Evolutionary conservation across 495 filamentous ascomycete species (phyloP).

Genomic region (Xylaria palmicola): DNA sequence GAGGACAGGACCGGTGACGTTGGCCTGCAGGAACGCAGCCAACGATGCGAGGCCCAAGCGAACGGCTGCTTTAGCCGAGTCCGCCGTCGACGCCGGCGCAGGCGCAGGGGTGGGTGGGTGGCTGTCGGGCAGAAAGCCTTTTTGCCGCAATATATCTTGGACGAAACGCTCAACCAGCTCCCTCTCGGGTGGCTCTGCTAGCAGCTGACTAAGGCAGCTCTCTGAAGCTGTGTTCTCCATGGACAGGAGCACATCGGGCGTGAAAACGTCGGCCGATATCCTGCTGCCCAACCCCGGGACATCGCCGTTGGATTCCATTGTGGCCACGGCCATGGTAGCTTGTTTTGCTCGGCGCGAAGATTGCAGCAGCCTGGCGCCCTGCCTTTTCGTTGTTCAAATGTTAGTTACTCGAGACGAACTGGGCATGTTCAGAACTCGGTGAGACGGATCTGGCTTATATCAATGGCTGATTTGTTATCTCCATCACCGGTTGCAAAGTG

Average conservation of each 20-base stretch:
- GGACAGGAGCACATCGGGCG: not conserved
- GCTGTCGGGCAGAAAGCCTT: not conserved
- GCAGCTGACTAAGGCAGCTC: not conserved
- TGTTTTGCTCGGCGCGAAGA: too few species aligned
- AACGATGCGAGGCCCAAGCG: conserved; percentile 67
- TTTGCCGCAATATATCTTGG: not conserved
- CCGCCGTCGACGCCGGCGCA: not conserved
- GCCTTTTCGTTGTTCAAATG: too few species aligned
- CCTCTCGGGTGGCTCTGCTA: conserved; percentile 33
- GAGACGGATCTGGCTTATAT: too few species aligned
- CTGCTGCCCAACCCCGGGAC: not conserved
- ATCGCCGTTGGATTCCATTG: not conserved
- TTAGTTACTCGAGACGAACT: too few species aligned
- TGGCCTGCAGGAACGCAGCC: conserved; percentile 84
- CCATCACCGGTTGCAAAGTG: not conserved
- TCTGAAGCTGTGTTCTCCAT: not conserved
- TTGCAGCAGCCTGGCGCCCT: too few species aligned
- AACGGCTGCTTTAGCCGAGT: not conserved
- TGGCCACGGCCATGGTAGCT: too few species aligned
- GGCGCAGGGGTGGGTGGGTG: not conserved
- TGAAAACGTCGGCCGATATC: not conserved
- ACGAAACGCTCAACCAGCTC: not conserved
- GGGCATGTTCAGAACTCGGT: too few species aligned
- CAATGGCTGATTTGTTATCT: too few species aligned
- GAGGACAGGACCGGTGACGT: conserved; percentile 86